phyloP scores from a whole-genome alignment of 495 filamentous ascomycete species.

The Lasiosphaeria hispida region DNA sequence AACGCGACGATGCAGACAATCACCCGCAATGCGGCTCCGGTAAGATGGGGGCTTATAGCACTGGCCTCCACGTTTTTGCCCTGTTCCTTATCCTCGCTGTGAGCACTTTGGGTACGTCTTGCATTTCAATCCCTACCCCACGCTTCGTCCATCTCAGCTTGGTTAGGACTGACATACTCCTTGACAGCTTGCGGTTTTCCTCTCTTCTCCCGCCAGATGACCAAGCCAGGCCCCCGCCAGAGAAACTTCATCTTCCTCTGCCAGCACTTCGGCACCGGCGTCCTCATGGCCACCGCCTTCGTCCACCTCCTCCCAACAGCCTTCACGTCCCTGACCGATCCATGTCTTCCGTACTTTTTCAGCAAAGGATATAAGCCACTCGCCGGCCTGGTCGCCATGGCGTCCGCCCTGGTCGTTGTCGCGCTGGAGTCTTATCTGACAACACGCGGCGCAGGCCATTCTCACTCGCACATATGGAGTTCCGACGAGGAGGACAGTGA shows the following conservation, averaged over 20 bases:
- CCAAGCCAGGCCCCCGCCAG: conserved; percentile 41
- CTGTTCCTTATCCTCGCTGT: conserved; percentile 69
- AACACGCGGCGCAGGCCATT: conserved; percentile 52
- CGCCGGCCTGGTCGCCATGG: conserved; percentile 76
- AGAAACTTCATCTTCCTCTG: conserved; percentile 64
- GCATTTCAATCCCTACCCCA: conserved; percentile 1
- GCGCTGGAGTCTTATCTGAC: conserved; percentile 75
- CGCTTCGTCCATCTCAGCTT: neutral
- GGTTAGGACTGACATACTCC: neutral
- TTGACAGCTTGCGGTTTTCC: conserved; percentile 58
- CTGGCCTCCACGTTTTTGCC: conserved; percentile 69
- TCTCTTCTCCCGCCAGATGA: conserved; percentile 51
- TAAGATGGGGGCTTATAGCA: conserved; percentile 60
- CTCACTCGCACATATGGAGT: conserved; percentile 48
- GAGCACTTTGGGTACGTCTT: conserved; percentile 64
- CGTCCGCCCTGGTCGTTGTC: conserved; percentile 70
- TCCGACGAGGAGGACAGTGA: conserved; percentile 36
- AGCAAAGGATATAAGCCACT: conserved; percentile 70
- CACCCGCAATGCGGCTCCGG: conserved; percentile 63
- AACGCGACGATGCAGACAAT: conserved; percentile 37
- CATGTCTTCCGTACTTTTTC: conserved; percentile 74
- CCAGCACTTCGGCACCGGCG: conserved; percentile 83
- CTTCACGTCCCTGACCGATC: conserved; percentile 74
- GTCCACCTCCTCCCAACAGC: conserved; percentile 83
- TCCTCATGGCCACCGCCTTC: conserved; percentile 85